phyloP scores from a whole-genome alignment of 805 yeast species.

The Brettanomyces custersianus region DNA sequence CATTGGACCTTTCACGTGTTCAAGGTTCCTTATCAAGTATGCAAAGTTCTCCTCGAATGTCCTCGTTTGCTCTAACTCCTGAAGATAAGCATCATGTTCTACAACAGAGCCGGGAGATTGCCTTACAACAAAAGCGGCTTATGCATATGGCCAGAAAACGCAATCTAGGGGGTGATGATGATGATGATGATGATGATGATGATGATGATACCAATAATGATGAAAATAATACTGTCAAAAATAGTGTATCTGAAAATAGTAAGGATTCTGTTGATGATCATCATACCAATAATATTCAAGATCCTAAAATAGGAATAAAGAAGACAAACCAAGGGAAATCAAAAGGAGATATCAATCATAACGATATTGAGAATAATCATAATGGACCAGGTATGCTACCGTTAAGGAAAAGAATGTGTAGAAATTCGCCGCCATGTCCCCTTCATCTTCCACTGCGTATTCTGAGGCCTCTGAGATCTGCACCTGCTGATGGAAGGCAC shows the following conservation, averaged over 20 bases:
- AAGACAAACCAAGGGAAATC: no score
- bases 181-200: no score
- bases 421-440: background rate
- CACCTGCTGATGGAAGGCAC: background rate
- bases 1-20: background rate
- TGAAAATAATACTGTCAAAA: no score
- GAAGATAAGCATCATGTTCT: background rate
- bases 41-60: background rate
- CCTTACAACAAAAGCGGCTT: conserved; percentile 1
- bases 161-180: no score
- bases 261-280: no score
- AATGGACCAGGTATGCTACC: conserved; percentile 1
- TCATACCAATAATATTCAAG: no score
- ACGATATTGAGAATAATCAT: background rate
- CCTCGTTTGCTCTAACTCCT: conserved; percentile 1
- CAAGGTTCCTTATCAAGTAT: background rate
- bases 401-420: background rate
- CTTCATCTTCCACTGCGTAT: background rate
- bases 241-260: no score
- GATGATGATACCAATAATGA: no score
- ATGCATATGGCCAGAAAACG: no score
- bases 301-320: no score
- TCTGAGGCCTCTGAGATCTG: background rate
- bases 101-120: conserved; percentile 2
- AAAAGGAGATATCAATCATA: no score